These are phyloP conservation scores for Penicillium coprophilum DNA, from an alignment of 495 filamentous ascomycete genomes.

Conservation along the genomic window DNA sequence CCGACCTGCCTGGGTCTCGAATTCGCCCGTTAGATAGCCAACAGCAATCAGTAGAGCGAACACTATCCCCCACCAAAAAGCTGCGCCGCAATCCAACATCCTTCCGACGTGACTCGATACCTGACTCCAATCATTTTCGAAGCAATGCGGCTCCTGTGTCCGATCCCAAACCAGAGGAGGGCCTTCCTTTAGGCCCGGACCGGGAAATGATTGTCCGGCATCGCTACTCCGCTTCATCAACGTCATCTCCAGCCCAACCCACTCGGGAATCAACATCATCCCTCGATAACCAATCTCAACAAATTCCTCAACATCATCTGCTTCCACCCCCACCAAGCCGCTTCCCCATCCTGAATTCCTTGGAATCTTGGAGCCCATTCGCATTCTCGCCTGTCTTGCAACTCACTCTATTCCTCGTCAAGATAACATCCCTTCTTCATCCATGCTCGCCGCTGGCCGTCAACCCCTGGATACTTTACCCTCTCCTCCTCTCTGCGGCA, in stretches of 20 bases:
- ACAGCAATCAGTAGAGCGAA: constrained; percentile 24
- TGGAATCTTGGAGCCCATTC: constrained; percentile 25
- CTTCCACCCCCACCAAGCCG: constrained; percentile 51
- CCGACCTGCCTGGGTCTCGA: constrained; percentile 55
- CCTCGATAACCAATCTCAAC: constrained; percentile 18
- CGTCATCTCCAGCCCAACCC: constrained; percentile 24
- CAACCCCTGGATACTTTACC: constrained; percentile 59
- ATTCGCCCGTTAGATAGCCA: constrained; percentile 58
- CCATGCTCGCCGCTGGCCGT: constrained; percentile 63
- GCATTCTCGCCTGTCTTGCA: constrained; percentile 33
- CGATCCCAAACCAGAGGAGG: constrained; percentile 21
- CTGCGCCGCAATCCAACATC: constrained; percentile 24
- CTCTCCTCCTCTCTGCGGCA: constrained; percentile 58
- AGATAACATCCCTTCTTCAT: constrained; percentile 53
- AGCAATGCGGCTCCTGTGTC: constrained; percentile 21
- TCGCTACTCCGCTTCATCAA: constrained; percentile 29
- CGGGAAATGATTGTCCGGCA: constrained; percentile 41
- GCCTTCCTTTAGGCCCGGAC: constrained; percentile 30
- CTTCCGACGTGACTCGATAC: constrained; percentile 36
- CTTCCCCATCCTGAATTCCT: constrained; percentile 28
- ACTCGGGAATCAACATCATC: constrained; percentile 28
- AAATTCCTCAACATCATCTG: constrained; percentile 52
- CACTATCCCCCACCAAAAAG: constrained; percentile 36
- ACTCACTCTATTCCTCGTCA: constrained; percentile 53
- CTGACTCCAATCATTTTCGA: constrained; percentile 27